Conservation (phyloP, 768 basidiomycete species). For the Dentipellis sp. region DNA sequence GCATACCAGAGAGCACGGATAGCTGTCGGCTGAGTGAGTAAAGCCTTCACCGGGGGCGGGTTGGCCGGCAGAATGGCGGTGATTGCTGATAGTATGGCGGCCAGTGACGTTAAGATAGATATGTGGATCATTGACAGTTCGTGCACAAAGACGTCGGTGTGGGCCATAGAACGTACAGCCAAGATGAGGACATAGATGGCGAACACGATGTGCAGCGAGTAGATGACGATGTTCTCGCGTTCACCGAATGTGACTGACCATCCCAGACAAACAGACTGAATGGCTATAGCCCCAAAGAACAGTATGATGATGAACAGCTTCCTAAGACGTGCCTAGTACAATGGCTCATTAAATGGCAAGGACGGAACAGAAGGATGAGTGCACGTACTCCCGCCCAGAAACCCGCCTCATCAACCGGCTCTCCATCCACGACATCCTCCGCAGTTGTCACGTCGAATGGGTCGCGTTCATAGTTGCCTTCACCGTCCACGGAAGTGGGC, state of each 20-base stretch:
- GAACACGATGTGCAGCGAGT: slow-evolving; percentile 20
- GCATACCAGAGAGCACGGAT: slow-evolving; percentile 39
- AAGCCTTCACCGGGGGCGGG: slow-evolving; percentile 19
- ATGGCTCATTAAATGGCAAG: not conserved
- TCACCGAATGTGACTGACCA: slow-evolving; percentile 15
- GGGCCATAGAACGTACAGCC: slow-evolving; percentile 38
- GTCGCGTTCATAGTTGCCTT: slow-evolving; percentile 28
- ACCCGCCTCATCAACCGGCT: slow-evolving; percentile 46
- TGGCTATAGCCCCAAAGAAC: slow-evolving; percentile 34
- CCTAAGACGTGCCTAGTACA: slow-evolving; percentile 26
- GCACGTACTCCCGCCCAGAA: slow-evolving; percentile 52
- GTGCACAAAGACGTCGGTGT: slow-evolving; percentile 29
- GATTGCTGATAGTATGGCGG: slow-evolving; percentile 29
- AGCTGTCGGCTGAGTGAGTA: slow-evolving; percentile 14
- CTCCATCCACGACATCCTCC: slow-evolving; percentile 61
- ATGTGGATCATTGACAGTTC: slow-evolving; percentile 45
- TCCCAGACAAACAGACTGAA: slow-evolving; percentile 48
- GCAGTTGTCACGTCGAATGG: slow-evolving; percentile 67
- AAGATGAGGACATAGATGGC: slow-evolving; percentile 36
- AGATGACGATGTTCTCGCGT: slow-evolving; percentile 26
- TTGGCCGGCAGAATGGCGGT: slow-evolving; percentile 51
- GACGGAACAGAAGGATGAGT: not conserved
- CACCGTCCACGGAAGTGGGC: slow-evolving; percentile 23
- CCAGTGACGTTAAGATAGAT: slow-evolving; percentile 17
- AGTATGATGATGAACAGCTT: slow-evolving; percentile 44